A percentile compares a stretch with the other conserved stretches of the same genome.
phyloP scores from a whole-genome alignment of 768 basidiomycete species.

The Leccinum obscurum region DNA sequence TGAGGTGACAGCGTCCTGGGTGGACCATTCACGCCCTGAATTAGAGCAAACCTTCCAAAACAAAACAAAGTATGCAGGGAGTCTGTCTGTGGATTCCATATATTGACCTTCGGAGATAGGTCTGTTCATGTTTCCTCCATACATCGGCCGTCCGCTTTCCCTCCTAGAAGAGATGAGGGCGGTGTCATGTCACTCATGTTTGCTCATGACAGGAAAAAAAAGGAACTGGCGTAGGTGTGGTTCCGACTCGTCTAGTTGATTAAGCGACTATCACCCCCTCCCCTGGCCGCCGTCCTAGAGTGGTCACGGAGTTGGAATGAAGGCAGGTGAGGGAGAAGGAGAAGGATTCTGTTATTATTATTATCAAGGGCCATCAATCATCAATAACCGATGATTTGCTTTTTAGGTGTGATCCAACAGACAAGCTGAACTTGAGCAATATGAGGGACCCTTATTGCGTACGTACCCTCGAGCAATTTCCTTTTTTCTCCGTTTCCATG shows the following conservation, averaged over 20 bases:
- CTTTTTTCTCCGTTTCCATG: not conserved
- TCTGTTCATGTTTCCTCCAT: not conserved
- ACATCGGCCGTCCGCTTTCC: not conserved
- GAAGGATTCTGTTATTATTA: not conserved
- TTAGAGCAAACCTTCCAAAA: not conserved
- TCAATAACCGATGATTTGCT: not conserved
- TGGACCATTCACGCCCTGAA: not conserved
- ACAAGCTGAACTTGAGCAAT: not conserved
- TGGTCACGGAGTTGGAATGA: not conserved
- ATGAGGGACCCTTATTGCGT: not conserved
- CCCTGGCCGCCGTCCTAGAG: not conserved
- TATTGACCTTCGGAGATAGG: not conserved
- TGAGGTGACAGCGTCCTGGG: too few relatives aligned
- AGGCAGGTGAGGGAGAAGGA: too few relatives aligned
- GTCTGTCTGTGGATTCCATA: not conserved
- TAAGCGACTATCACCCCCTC: not conserved
- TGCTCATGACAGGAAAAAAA: not conserved
- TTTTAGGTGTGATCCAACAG: not conserved
- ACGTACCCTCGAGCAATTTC: not conserved
- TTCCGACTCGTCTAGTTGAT: not conserved
- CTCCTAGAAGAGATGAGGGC: not conserved
- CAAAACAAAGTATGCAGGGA: not conserved
- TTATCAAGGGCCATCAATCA: not conserved
- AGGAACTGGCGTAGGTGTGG: not conserved
- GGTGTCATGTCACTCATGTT: too few relatives aligned